phyloP scores from a whole-genome alignment of 352 stramenopile genomes.

The Globisporangium sylvaticum region DNA sequence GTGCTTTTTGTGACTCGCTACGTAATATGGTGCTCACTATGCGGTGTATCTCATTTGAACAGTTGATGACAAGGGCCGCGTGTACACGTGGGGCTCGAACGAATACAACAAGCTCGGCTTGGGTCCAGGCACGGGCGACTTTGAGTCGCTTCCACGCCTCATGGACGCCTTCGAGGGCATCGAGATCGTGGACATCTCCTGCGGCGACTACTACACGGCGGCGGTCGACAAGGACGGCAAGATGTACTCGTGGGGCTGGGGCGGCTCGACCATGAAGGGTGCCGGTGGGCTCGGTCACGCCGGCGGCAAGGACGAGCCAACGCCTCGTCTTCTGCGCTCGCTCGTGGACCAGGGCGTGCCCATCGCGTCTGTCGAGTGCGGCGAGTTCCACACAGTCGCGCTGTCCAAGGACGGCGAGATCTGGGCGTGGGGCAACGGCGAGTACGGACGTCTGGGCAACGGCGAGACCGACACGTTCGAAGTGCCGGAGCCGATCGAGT shows the following conservation, averaged over 20 bases:
- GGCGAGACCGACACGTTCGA: conserved; percentile 79
- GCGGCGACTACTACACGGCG: conserved; percentile 83
- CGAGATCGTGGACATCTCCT: conserved; percentile 80
- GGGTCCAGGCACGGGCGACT: conserved; percentile 38
- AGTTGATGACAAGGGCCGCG: conserved; percentile 67
- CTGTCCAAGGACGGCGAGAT: conserved; percentile 88
- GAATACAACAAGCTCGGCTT: conserved; percentile 86
- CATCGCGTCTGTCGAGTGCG: conserved; percentile 69
- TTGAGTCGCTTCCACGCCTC: conserved; percentile 47
- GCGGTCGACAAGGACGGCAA: conserved; percentile 83
- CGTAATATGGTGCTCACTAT: conserved; percentile 9
- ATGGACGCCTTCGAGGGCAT: conserved; percentile 68
- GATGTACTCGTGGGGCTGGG: conserved; percentile 90
- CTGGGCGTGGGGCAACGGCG: conserved; percentile 89
- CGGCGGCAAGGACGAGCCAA: conserved; percentile 68
- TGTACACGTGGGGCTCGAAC: conserved; percentile 88
- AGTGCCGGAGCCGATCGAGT: conserved; percentile 81
- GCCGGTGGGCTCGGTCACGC: conserved; percentile 70
- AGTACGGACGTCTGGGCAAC: conserved; percentile 91
- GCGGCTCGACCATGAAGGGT: conserved; percentile 80
- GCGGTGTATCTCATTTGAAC: neutral
- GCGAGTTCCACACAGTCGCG: conserved; percentile 88
- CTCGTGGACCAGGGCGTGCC: conserved; percentile 80
- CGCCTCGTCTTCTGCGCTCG: conserved; percentile 58
- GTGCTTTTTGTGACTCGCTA: conserved; percentile 2